These are phyloP conservation scores for Gautieria morchelliformis DNA, from an alignment of 768 basidiomycete species.

Conservation along the genomic window DNA sequence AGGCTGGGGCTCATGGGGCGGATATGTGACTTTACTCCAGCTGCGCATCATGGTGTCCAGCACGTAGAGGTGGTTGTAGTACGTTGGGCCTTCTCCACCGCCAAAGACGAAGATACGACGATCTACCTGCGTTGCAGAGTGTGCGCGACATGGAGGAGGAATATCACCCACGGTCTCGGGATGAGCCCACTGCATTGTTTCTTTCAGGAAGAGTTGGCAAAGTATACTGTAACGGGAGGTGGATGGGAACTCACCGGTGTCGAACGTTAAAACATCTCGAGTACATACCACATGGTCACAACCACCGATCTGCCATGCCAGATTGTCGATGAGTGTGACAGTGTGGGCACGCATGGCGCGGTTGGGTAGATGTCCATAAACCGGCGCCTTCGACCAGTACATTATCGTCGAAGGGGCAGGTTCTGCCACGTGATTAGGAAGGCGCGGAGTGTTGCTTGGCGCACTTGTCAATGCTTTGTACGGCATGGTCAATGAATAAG, in stretches of 20 bases:
- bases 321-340: slow-evolving; percentile 71
- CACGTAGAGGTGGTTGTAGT: slow-evolving; percentile 76
- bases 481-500: not conserved
- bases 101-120: slow-evolving; percentile 76
- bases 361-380: slow-evolving; percentile 59
- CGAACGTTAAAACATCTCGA: slow-evolving; percentile 75
- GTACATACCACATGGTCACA: slow-evolving; percentile 72
- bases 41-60: slow-evolving; percentile 68
- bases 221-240: not conserved
- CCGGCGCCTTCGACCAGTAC: slow-evolving; percentile 82
- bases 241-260: slow-evolving; percentile 46
- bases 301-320: slow-evolving; percentile 84
- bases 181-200: slow-evolving; percentile 85
- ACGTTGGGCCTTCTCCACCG: slow-evolving; percentile 73
- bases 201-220: slow-evolving; percentile 25
- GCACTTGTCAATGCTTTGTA: not conserved
- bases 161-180: slow-evolving; percentile 68
- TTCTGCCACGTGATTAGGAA: slow-evolving; percentile 19
- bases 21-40: slow-evolving; percentile 36
- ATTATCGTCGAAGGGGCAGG: slow-evolving; percentile 62
- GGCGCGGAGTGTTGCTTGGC: slow-evolving; percentile 12
- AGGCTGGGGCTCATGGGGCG: slow-evolving; percentile 19
- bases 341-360: slow-evolving; percentile 73
- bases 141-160: slow-evolving; percentile 78
- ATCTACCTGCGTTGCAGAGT: slow-evolving; percentile 78